Conservation (phyloP, 148 eudicot species). For the Tetragonia tetragonoides region DNA sequence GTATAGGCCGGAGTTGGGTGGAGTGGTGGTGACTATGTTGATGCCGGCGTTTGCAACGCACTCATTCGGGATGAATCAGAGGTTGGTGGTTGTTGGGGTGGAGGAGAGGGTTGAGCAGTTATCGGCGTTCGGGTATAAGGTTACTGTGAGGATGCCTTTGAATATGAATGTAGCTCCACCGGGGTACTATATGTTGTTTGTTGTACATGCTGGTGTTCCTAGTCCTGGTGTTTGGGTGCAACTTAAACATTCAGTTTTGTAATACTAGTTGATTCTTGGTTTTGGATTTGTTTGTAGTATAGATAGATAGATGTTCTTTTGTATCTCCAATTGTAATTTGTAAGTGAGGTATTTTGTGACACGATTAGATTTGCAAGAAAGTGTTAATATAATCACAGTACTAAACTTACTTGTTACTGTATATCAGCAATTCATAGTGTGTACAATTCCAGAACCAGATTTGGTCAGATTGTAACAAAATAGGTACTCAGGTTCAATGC, state of each 20-base stretch:
- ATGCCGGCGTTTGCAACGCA: slow-evolving; percentile 73
- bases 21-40: slow-evolving; percentile 45
- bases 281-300: not conserved
- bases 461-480: no score
- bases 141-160: slow-evolving; percentile 41
- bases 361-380: no score
- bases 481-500: no score
- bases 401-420: no score
- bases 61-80: slow-evolving; percentile 72
- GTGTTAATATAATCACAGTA: no score
- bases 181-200: slow-evolving; percentile 69
- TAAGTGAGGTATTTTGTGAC: no score
- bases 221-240: slow-evolving; percentile 62
- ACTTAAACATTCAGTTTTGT: slow-evolving; percentile 22
- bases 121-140: slow-evolving; percentile 36
- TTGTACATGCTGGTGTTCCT: slow-evolving; percentile 65
- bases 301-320: no score
- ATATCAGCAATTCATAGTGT: no score
- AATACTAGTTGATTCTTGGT: no score
- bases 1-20: slow-evolving; percentile 1
- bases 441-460: no score
- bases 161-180: slow-evolving; percentile 51
- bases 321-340: no score
- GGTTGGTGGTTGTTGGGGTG: slow-evolving; percentile 41
- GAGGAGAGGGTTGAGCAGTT: slow-evolving; percentile 24